Evolutionary conservation across 176 grass and related monocot species (phyloP), one percentile per base, ranked within the genome.

Genomic region (Hordeum marinum): DNA sequence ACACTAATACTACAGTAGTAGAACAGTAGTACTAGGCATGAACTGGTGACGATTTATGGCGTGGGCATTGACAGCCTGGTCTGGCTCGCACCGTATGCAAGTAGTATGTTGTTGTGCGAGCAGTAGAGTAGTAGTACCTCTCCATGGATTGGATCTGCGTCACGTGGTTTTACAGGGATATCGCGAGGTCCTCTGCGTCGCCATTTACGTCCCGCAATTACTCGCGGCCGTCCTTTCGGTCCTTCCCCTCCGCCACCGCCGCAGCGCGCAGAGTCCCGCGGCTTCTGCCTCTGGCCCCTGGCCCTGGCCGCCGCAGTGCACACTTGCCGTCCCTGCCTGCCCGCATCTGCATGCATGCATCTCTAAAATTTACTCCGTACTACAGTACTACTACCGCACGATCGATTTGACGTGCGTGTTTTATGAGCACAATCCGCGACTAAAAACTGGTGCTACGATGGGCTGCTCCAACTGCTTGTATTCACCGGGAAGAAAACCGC

Each of bases 81-180:
- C 1, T 15, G 13, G 4, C 13, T 48, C 43, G 42, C 42, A 3
- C 39, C 39, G 39, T 40, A 40, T n/a, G n/a, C n/a, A n/a, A n/a
- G n/a, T n/a, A n/a, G n/a, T n/a, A n/a, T 39, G 37, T 39, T 40
- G 39, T 40, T 26, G 52, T 27, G 52, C 24, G 14, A 64, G 15
- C 58, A 63, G 59, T 24, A 14, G 46, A 50, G 46, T 1, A 50
- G 46, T 1, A 17, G 14, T 14, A 29, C 29, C 29, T 29, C 29
- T 29, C 29, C 29, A 29, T 50, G 36, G 36, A 15, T 52, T 45
- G 0, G 5, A 77, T 77, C 61, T 3, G 43, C 42, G 32, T 55
- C 45, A 85, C 61, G 45, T 85, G 73, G 73, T 39, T 46, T 55
- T 55, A 68, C 73, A 84, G 58, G 50, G 39, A 84, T 84, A 15